Base-by-base conservation (phyloP, 805 yeast species). In the Barnettozyma pratensis region DNA sequence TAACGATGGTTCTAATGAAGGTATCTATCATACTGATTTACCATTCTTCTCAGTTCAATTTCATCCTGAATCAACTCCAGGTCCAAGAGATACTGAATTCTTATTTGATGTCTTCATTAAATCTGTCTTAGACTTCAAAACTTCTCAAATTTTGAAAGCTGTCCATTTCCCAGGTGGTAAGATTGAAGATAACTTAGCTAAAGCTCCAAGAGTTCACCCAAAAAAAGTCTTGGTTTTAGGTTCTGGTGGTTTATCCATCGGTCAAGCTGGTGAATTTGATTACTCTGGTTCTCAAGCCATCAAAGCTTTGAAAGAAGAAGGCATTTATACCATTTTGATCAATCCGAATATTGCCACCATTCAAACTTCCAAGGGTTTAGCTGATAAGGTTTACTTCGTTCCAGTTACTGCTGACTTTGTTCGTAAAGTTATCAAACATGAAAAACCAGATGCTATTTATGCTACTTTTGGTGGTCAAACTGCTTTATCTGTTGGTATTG, bases 231-330 rank as follows among this genome's bases (percentile, higher is more conserved):
- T 90, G 61, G 91, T 90, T 52, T 79, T 94, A 62, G 99, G 99
- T 62, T 91, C 97, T 45, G 99, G 99, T 75, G 99, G 99, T 67
- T 77, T 94, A 62, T 87, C 96, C 48, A 94, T 94, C 66, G 99
- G 99, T 57, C 99, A 94, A 75, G 99, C 99, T 55, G 99, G 99
- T 71, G 99, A 94, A 73, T 94, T 94, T 64, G 99, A 94, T 69
- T 94, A 94, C 73, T 90, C 97, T 41, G 99, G 99, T 64, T 89
- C 97, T 48, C 99, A 94, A 73, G 99, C 99, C 51, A 94, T 94
- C 72, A 94, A 94, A 72, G 99, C 99, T 42, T 77, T 94, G 72
- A 92, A 89, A 70, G 97, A 94, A 74, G 98, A 91, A 72, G 97
- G 97, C 53, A 94, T 92, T 56, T 89, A 92, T 77, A 91, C 98